Conservation (phyloP, 768 basidiomycete species). For the Boletellus ananas region DNA sequence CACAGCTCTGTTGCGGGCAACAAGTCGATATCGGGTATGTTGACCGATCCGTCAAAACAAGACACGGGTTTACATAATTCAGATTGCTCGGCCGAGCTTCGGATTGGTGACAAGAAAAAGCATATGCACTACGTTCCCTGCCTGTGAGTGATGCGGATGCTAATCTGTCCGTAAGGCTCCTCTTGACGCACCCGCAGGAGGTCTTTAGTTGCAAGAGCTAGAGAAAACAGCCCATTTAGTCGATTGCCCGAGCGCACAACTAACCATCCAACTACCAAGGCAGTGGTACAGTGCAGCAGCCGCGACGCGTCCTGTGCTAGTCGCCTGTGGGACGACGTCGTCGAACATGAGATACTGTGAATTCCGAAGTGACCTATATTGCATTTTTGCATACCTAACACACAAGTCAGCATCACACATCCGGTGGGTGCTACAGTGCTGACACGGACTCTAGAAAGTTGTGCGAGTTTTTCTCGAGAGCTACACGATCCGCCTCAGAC, state of each 20-base stretch:
- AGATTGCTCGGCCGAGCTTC: not conserved
- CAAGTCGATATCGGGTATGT: not conserved
- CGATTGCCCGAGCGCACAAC: not conserved
- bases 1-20: not conserved
- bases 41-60: no score
- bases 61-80: not conserved
- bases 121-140: no score
- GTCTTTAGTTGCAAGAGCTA: slow-evolving; percentile 77
- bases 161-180: slow-evolving; percentile 55
- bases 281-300: slow-evolving; percentile 84
- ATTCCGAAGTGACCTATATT: slow-evolving; percentile 54
- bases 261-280: slow-evolving; percentile 49
- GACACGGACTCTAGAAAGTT: slow-evolving; percentile 73
- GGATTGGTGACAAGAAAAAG: not conserved
- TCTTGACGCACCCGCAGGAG: slow-evolving; percentile 59
- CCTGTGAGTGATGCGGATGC: slow-evolving; percentile 36
- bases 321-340: slow-evolving; percentile 57
- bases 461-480: slow-evolving; percentile 70
- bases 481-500: slow-evolving; percentile 52
- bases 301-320: slow-evolving; percentile 74
- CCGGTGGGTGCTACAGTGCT: not conserved
- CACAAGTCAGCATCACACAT: slow-evolving; percentile 10
- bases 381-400: slow-evolving; percentile 74
- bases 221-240: not conserved
- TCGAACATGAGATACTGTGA: slow-evolving; percentile 55